Conservation (phyloP, 139 green algal species). For the Helicosporidium sp. region DNA sequence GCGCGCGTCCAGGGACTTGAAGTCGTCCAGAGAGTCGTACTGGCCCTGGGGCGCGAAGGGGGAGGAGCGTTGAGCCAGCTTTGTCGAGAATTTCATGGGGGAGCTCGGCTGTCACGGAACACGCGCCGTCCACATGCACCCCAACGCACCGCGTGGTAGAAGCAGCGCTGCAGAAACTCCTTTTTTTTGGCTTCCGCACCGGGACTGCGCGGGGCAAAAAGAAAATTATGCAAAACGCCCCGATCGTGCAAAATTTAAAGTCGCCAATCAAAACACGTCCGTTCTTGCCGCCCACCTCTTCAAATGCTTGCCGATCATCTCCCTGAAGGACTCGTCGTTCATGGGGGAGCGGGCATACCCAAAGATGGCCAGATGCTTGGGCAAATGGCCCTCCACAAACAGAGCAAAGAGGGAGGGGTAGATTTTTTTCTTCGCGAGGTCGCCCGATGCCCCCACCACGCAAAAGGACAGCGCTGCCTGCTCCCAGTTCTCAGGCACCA, state of each 20-base stretch:
- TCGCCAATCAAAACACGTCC: too few species aligned
- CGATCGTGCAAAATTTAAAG: too few species aligned
- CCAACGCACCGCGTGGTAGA: conserved; percentile 59
- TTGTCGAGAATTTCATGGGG: too few species aligned
- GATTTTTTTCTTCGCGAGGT: conserved; percentile 98
- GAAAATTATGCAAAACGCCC: too few species aligned
- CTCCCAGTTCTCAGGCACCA: conserved; percentile 28
- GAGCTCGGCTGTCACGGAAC: too few species aligned
- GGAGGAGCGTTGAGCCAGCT: neutral
- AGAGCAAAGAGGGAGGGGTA: conserved; percentile 90
- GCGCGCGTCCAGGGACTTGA: conserved; percentile 39
- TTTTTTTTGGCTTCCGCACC: conserved; percentile 49
- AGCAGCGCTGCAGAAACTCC: conserved; percentile 69
- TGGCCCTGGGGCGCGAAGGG: conserved; percentile 22
- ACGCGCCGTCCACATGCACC: too few species aligned
- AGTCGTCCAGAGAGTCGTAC: conserved; percentile 50
- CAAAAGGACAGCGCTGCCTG: conserved; percentile 48
- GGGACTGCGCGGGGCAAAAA: too few species aligned
- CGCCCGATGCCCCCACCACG: conserved; percentile 82
- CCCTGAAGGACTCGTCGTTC: conserved; percentile 61
- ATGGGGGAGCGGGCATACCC: conserved; percentile 85
- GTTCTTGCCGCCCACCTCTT: too few species aligned
- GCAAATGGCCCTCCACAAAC: conserved; percentile 74
- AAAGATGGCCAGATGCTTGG: conserved; percentile 70
- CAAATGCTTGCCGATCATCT: conserved; percentile 63